Base-by-base conservation (phyloP, 75 land plant genomes). In the Cunninghamia lanceolata region DNA sequence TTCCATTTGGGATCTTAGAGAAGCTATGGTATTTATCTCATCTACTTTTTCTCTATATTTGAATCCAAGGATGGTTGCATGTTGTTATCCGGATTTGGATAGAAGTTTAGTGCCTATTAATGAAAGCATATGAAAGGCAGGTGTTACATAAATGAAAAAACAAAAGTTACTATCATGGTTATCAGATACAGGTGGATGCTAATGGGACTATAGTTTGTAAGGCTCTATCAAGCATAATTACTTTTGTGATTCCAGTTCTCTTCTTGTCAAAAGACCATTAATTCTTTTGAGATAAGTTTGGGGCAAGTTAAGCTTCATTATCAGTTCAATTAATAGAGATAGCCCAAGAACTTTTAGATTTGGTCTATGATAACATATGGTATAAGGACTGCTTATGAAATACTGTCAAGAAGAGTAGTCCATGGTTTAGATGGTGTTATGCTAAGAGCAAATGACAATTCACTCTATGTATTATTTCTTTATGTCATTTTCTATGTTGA, bases 1-100 rank as follows among this genome's bases (percentile, higher is more conserved):
- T 89, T 94, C 97, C n/a, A 94, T 98, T 38, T 96, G 92, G 88
- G 99, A 98, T 90, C 94, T 98, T 84, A 86, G 99, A 90, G 74
- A 88, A 77, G 89, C 96, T 66, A 92, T 94, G 96, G 99, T 96
- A 89, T 46, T n/a, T 25, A 38, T 40, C 50, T 43, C 45, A 16
- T 87, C 45, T 7, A 9, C 15, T 39, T 59, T 32, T 42, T 85
- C 7, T 85, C 34, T 39, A 80, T 80, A 39, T 80, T 80, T 43
- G 32, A n/a, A 80, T 17, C 46, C 85, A 85, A 42, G 36, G 35
- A 15, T 36, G 68, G 34, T 15, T 85, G 16, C 84, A n/a, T 85
- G 9, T 3, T 66, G 39, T 30, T 19, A 16, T 71, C 78, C 5
- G 45, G 5, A 35, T 85, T 16, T 19, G 28, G 9, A 1, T 59